Base-by-base conservation (phyloP, 2,329 filamentous ascomycete species). In the Aureobasidium sp. region DNA sequence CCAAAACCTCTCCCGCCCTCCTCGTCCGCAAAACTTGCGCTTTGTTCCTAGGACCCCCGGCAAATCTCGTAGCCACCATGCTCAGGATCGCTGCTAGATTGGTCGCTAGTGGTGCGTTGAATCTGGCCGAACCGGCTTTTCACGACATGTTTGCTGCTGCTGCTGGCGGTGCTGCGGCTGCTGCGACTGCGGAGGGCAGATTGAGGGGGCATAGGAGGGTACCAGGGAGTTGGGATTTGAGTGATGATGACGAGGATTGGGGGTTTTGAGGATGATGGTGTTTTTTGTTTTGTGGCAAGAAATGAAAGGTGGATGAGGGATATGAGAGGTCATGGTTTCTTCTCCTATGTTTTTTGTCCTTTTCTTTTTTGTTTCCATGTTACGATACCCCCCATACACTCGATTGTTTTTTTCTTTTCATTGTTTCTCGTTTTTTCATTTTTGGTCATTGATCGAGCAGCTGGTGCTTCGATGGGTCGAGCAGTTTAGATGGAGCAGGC, bases 1-100 rank as follows among this genome's bases (percentile, higher is more conserved):
- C 37, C 7, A 37, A 35, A 27, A 53, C 58, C 35, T 45, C 59
- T 11, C 60, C 42, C 12, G 60, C 50, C 33, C 69, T 85, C 3
- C 82, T 96, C 33, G 81, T 96, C 29, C 83, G 87, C 61, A 92
- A 90, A 74, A 91, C 91, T 0, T 86, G 84, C 65, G 85, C 89
- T 57, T 81, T 94, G 33, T 81, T 96, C 4, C 77, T 96, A 15
- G 85, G 89, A 0, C 91, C 91, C n/a, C 91, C 92, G 0, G 83
- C 87, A 37, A 85, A 92, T 68, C 81, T 96, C 1, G 82, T 96
- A 39, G 80, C 84, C 29, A 78, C 96, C 44, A 91, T 96, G 80
- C 81, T 96, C 5, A 85, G 85, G 61, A 90, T 96, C 62, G 90
- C 91, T 0, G 86, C 89, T 0, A 85, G 84, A 64, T 90, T 96